Percentiles rank a stretch among this genome's conserved stretches.
Conservation (phyloP, 176 grass and related monocot species). For the Aegilops longissima region DNA sequence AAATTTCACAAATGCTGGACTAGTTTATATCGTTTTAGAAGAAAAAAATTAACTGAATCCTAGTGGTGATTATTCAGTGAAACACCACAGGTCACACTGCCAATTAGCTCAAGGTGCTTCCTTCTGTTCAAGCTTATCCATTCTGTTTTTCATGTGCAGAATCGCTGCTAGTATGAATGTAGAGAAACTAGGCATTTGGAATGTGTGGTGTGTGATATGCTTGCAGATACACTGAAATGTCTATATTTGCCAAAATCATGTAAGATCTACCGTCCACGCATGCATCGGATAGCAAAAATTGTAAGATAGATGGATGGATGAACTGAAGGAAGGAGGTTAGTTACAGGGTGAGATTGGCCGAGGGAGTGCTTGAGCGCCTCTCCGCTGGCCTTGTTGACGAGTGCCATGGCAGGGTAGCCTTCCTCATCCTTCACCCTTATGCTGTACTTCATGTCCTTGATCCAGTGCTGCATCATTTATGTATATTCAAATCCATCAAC, state of each 20-base stretch:
- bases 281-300: not conserved
- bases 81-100: not conserved
- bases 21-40: not conserved
- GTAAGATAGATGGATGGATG: not conserved
- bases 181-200: not conserved
- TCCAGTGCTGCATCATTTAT: slow-evolving; percentile 57
- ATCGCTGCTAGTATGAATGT: not conserved
- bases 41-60: too few species aligned
- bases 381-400: slow-evolving; percentile 76
- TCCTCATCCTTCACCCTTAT: slow-evolving; percentile 87
- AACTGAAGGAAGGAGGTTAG: not conserved
- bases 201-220: not conserved
- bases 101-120: not conserved
- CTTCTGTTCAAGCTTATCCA: not conserved
- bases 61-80: not conserved
- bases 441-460: slow-evolving; percentile 86
- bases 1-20: not conserved
- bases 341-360: slow-evolving; percentile 69
- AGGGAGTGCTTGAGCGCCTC: slow-evolving; percentile 82
- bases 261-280: too few species aligned
- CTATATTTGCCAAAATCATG: too few species aligned
- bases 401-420: slow-evolving; percentile 58
- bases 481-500: not conserved
- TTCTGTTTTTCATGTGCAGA: too few species aligned
- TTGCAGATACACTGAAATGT: not conserved